Base-by-base conservation (phyloP, 345 rosid species). In the Hevea brasiliensis region DNA sequence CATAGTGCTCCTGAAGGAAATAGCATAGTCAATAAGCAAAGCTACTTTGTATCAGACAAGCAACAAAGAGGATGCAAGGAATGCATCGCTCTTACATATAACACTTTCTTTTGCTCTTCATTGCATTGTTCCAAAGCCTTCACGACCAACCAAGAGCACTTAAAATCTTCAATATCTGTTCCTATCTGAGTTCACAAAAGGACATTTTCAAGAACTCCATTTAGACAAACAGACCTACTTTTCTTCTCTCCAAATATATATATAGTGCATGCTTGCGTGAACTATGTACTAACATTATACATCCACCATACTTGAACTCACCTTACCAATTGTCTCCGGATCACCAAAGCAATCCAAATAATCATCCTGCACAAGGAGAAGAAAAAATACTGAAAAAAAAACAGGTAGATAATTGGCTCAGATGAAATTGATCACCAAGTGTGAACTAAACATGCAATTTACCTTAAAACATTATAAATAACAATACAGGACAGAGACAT, bases 1-100 rank as follows among this genome's bases (percentile, higher is more conserved):
- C 98, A 40, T 92, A 90, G 85, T 86, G 88, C 66, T 90, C 98
- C 96, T 92, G 84, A 68, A 70, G 47, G 45, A 57, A 40, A 47
- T 14, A 21, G 18, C 61, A 72, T 8, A 21, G 12, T 17, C 29
- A 27, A 48, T 67, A 71, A 32, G 17, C 8, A 12, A 45, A 48
- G 10, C 42, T 29, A 32, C 32, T 35, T 48, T 7, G 10, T 12
- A 12, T 44, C 2, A 10, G 27, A 13, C 29, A 11, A 17, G 2
- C 37, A 56, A 24, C n/a, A 35, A 35, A 14, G 45, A 26, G 53
- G 17, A 66, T 15, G 61, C 23, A 7, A 37, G 17, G 32, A 50
- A 59, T 68, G 15, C 20, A 18, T 17, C n/a, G 14, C 32, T 42
- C 78, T 59, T 61, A 75, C 78, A 53, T 68, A 17, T 61, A 75